phyloP scores from a whole-genome alignment of 1,139 yeast genomes.

The Arxiozyma slooffiae region DNA sequence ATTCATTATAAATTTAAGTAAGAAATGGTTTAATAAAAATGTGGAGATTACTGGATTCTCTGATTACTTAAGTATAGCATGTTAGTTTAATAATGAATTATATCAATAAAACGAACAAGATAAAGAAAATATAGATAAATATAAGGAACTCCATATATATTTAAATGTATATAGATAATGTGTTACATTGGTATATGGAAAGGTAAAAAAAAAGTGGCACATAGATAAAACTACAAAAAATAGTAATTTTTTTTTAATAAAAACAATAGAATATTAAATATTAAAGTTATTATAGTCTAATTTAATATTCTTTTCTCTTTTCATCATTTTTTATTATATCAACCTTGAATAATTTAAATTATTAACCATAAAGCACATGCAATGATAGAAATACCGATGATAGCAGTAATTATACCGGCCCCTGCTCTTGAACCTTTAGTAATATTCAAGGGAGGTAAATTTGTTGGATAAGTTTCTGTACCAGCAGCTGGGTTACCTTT shows the following conservation, averaged over 20 bases:
- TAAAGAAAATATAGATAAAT: neutral
- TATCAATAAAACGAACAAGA: neutral
- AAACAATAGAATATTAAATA: neutral
- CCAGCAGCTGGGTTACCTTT: constrained; percentile 55
- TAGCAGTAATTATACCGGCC: constrained; percentile 76
- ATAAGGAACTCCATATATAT: neutral
- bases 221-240: neutral
- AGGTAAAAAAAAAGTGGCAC: neutral
- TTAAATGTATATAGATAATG: neutral
- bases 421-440: constrained; percentile 69
- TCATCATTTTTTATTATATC: neutral
- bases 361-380: constrained; percentile 70
- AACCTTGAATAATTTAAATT: constrained; percentile 26
- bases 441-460: constrained; percentile 41
- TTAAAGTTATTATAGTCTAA: no score
- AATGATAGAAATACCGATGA: constrained; percentile 55
- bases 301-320: neutral
- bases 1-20: constrained; percentile 16
- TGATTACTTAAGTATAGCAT: constrained; percentile 9
- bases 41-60: constrained; percentile 9
- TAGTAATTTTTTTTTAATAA: no score
- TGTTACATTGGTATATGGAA: neutral
- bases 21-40: constrained; percentile 19
- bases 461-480: constrained; percentile 32
- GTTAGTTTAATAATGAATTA: neutral